Conservation (phyloP, 352 stramenopile species). For the Phytophthora pinifolia region DNA sequence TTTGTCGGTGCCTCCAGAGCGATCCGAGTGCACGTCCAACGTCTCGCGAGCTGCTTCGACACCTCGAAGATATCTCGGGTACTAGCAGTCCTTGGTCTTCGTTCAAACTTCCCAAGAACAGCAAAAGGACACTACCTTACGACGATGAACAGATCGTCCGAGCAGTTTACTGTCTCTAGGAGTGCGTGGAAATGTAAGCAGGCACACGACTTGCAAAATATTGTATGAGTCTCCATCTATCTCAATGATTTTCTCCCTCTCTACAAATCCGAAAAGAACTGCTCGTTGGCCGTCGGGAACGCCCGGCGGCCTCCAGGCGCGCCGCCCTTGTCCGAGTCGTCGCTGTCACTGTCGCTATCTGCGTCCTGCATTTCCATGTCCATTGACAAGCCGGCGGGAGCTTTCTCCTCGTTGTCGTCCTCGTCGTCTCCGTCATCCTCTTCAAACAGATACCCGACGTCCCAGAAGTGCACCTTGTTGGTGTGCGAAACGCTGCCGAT, state of each 20-base stretch:
- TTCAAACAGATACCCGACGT: conserved; percentile 92
- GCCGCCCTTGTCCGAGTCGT: conserved; percentile 54
- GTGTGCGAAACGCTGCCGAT: conserved; percentile 94
- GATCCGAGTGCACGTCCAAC: conserved; percentile 36
- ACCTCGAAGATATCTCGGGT: conserved; percentile 20
- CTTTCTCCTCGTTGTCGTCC: conserved; percentile 59
- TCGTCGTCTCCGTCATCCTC: conserved; percentile 82
- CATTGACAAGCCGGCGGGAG: conserved; percentile 26
- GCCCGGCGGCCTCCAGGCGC: conserved; percentile 38
- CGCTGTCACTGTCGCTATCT: conserved; percentile 74
- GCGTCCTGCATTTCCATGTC: conserved; percentile 87
- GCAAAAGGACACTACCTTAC: conserved; percentile 7
- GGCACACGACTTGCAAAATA: conserved; percentile 22
- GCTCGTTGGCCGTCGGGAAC: conserved; percentile 71
- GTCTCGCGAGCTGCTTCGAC: conserved; percentile 29
- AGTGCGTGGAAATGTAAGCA: not conserved
- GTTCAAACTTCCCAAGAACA: conserved; percentile 8
- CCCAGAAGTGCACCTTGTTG: conserved; percentile 95
- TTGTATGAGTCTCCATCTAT: conserved; percentile 31
- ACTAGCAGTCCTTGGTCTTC: conserved; percentile 21
- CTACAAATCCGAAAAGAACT: conserved; percentile 86
- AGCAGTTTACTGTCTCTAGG: conserved; percentile 20
- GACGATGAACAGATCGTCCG: conserved; percentile 12
- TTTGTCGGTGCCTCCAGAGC: conserved; percentile 36
- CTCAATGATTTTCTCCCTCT: conserved; percentile 12